A percentile compares a stretch with the other conserved stretches of the same genome.
Conservation (phyloP, 1,139 yeast species). For the Candida gigantensis region DNA sequence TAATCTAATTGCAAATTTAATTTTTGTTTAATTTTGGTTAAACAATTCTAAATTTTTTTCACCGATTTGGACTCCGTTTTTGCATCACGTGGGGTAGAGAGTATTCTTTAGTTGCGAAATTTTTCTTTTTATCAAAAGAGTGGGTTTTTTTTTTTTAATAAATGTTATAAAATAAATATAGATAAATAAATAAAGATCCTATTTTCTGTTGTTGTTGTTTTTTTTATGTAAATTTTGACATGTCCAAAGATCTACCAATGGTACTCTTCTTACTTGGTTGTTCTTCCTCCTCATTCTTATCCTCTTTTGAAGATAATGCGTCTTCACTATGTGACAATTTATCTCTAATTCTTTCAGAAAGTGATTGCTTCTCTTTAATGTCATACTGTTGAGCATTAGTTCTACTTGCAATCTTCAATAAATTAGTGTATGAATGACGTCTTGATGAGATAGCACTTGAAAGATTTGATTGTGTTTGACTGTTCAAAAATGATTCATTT, state of each 20-base stretch:
- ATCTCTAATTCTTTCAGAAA: slow-evolving; percentile 41
- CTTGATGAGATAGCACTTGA: slow-evolving; percentile 25
- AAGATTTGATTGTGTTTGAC: slow-evolving; percentile 24
- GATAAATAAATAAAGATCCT: not conserved
- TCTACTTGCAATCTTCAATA: slow-evolving; percentile 18
- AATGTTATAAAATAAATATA: not conserved
- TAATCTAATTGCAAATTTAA: no score
- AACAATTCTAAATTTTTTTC: no score
- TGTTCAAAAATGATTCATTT: slow-evolving; percentile 31
- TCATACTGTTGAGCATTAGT: slow-evolving; percentile 16
- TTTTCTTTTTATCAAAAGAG: no score
- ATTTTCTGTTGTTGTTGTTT: no score
- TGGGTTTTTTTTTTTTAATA: no score
- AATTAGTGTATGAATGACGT: slow-evolving; percentile 34
- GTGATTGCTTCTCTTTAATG: slow-evolving; percentile 29
- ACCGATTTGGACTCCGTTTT: no score
- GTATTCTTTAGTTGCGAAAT: no score
- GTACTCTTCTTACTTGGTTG: slow-evolving; percentile 12
- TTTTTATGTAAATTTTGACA: slow-evolving; percentile 11
- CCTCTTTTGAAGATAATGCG: slow-evolving; percentile 4
- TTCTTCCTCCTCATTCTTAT: slow-evolving; percentile 2
- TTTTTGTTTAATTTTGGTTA: no score
- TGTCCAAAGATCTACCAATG: slow-evolving; percentile 28
- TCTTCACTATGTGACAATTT: slow-evolving; percentile 28
- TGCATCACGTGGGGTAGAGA: no score